A percentile compares a stretch with the other conserved stretches of the same genome.
These are phyloP conservation scores for Phytophthora cajani DNA, from an alignment of 352 stramenopile species.

Conservation along the genomic window DNA sequence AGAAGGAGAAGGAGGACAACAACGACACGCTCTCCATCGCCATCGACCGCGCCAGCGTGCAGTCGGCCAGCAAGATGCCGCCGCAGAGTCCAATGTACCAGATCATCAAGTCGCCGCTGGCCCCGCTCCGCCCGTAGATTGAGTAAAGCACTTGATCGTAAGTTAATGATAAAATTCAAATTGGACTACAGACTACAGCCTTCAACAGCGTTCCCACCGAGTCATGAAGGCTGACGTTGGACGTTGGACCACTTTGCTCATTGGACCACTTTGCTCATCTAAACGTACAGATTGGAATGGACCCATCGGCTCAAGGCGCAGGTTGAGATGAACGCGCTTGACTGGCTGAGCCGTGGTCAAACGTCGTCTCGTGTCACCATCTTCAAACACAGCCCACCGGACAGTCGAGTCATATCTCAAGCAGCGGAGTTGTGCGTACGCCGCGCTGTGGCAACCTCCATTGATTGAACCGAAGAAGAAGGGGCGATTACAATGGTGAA, in stretches of 20 bases:
- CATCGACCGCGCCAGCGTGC: constrained; percentile 26
- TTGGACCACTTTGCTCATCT: constrained; percentile 17
- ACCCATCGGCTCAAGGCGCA: constrained; percentile 8
- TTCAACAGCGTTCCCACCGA: neutral
- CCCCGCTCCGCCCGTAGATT: constrained; percentile 25
- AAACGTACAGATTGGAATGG: constrained; percentile 7
- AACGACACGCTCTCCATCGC: constrained; percentile 23
- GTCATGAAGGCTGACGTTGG: neutral
- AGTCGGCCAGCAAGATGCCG: constrained; percentile 21
- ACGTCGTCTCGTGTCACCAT: constrained; percentile 17
- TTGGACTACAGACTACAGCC: neutral
- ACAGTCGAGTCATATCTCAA: constrained; percentile 19
- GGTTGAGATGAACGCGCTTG: constrained; percentile 28
- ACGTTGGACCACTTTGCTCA: constrained; percentile 9
- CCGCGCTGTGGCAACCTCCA: neutral
- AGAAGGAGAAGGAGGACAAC: constrained; percentile 33
- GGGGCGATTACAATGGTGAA: constrained; percentile 26
- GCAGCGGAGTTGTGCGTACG: neutral
- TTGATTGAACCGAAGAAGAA: neutral
- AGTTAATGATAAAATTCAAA: neutral
- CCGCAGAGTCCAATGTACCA: constrained; percentile 36
- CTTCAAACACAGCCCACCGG: constrained; percentile 11
- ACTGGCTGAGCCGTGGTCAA: constrained; percentile 3
- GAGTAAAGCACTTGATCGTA: neutral
- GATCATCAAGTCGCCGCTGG: constrained; percentile 35